phyloP scores from a whole-genome alignment of 768 basidiomycete genomes.

The Russula sp. region DNA sequence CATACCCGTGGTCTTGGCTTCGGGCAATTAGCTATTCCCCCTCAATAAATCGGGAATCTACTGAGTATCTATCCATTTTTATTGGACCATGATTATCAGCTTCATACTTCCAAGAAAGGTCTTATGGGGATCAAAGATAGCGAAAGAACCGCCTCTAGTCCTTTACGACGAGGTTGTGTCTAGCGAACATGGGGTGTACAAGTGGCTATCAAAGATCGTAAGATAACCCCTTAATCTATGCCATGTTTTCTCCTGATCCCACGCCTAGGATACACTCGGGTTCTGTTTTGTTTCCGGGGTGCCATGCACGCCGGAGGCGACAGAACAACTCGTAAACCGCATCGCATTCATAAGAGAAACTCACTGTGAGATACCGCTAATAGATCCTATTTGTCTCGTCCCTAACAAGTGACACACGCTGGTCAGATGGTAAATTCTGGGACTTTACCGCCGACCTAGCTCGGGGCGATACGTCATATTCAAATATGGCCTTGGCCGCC shows the following conservation, averaged over 20 bases:
- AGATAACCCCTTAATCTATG: constrained; percentile 34
- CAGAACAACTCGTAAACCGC: constrained; percentile 68
- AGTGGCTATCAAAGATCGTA: constrained; percentile 80
- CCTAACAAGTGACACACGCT: not conserved
- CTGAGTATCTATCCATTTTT: constrained; percentile 46
- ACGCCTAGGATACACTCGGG: constrained; percentile 71
- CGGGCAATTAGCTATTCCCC: constrained; percentile 79
- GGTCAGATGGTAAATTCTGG: constrained; percentile 90
- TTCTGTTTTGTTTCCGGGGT: constrained; percentile 86
- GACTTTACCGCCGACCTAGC: constrained; percentile 91
- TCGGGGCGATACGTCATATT: constrained; percentile 94
- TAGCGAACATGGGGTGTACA: constrained; percentile 61
- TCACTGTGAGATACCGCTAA: constrained; percentile 45
- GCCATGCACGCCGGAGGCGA: constrained; percentile 76
- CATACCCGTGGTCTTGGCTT: constrained; percentile 89
- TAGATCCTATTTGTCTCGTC: not conserved
- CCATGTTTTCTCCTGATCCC: constrained; percentile 7
- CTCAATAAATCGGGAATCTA: constrained; percentile 28
- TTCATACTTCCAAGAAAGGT: constrained; percentile 48
- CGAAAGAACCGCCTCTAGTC: constrained; percentile 69
- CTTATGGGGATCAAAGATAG: constrained; percentile 79
- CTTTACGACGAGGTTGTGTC: constrained; percentile 72
- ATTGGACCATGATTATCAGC: constrained; percentile 2
- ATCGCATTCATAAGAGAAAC: constrained; percentile 92
- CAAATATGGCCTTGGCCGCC: constrained; percentile 78